Percentiles rank a stretch among this genome's conserved stretches.
Conservation (phyloP, 345 rosid genomes). For the Eucalyptus paniculata region DNA sequence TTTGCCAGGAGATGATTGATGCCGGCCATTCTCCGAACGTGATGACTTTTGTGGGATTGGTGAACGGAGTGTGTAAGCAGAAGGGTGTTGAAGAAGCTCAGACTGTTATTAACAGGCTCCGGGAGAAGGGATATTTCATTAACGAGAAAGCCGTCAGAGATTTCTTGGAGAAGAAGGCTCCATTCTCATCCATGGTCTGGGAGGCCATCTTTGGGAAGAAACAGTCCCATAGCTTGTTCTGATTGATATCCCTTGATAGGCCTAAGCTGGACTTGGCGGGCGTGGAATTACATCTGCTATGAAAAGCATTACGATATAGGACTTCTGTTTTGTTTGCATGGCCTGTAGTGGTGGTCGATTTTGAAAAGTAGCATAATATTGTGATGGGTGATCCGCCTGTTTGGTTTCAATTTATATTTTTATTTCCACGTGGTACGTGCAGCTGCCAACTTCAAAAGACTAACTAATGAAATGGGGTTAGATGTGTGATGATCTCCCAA, state of each 20-base stretch:
- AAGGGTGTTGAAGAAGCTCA: slow-evolving; percentile 54
- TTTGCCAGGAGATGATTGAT: slow-evolving; percentile 66
- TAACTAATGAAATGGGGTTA: neutral
- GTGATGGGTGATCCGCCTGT: neutral
- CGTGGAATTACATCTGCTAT: neutral
- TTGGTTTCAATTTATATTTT: neutral
- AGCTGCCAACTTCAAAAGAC: neutral
- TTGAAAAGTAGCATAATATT: neutral
- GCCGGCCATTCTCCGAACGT: slow-evolving; percentile 79
- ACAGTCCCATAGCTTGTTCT: slow-evolving; percentile 15
- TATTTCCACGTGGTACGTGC: neutral
- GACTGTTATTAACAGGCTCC: slow-evolving; percentile 22
- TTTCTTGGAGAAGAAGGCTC: slow-evolving; percentile 64
- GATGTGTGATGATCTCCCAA: neutral
- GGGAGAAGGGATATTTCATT: slow-evolving; percentile 52
- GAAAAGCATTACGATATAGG: neutral
- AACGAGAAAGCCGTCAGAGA: slow-evolving; percentile 63
- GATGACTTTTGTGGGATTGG: slow-evolving; percentile 74
- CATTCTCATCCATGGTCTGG: slow-evolving; percentile 49
- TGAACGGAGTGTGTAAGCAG: slow-evolving; percentile 55
- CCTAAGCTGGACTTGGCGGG: neutral
- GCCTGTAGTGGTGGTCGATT: neutral
- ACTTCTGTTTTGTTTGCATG: neutral
- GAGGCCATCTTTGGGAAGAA: slow-evolving; percentile 67
- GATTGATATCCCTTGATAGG: neutral